Base-by-base conservation (phyloP, 1,284 basidiomycete genomes). In the Puccinia polysora region DNA sequence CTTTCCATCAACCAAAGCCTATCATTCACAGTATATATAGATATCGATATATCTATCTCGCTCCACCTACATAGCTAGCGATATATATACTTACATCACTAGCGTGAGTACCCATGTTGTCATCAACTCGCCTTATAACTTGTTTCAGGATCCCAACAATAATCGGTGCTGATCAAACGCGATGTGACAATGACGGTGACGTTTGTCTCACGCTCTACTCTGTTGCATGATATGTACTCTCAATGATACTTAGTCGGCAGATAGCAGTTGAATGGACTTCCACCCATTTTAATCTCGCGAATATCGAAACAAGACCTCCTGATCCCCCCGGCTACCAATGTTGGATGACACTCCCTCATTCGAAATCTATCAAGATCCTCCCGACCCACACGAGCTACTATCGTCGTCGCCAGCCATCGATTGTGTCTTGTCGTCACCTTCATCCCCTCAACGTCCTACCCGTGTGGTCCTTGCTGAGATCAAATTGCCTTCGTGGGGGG, bases 331-430 rank as follows among this genome's bases (percentile, higher is more conserved):
- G n/a, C n/a, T n/a, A n/a, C n/a, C n/a, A n/a, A 60, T 60, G 58
- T 36, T 43, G 14, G 23, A 60, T 60, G 58, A 25, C n/a, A 43
- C 38, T 20, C 58, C 58, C 36, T 60, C 58, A 43, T 60, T 60
- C 38, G 45, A 36, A 45, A 60, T 60, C 58, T 60, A 60, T 60
- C 58, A 60, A 45, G 58, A 60, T 60, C 58, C 58, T 14, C 58
- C 58, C 38, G 58, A 60, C 45, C 38, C 23, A 28, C 58, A 8
- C 45, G 18, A 15, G 23, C 58, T 23, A 36, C 32, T 43, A 28
- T 25, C 38, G 6, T 5, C 38, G 12, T n/a, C 23, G 36, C 56
- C 58, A n/a, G n/a, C n/a, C n/a, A n/a, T n/a, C n/a, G n/a, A n/a
- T n/a, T n/a, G n/a, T n/a, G n/a, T n/a, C n/a, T n/a, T n/a, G n/a